Evolutionary conservation across 2,329 filamentous ascomycete species (phyloP), one percentile per base, ranked within the genome.

Genomic region (Neofusicoccum umdonicola): DNA sequence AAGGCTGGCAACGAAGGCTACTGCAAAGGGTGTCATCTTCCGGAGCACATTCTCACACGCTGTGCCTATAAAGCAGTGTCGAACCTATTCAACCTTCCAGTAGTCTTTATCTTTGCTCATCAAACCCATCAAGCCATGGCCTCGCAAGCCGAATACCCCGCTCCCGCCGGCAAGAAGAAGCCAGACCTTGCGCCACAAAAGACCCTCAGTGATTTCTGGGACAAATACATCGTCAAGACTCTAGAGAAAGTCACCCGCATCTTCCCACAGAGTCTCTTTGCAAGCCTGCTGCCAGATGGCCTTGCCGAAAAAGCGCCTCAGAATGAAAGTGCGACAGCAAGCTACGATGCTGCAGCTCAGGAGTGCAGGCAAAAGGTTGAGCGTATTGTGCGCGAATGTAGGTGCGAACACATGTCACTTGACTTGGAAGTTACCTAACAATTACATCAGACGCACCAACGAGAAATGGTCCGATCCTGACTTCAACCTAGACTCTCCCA

Each of bases 401-500:
- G 87, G 22, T 58, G 19, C 4, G 54, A 31, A 9, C n/a, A 9
- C n/a, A 15, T 8, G n/a, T 31, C n/a, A 5, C 17, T 44, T 17
- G 13, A 11, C n/a, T 31, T 31, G 27, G 27, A 44, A 44, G 2
- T 17, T n/a, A 27, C 22, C 15, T 2, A 9, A 3, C 22, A 7
- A 44, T 3, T 27, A 4, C 17, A 1, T 9, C 6, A 58, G 54
- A n/a, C 85, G 90, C 8, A 82, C 92, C 65, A 96, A 96, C 76
- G 89, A 92, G 71, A 94, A 92, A 76, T 97, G 96, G 73, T 85
- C 89, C 15, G 92, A 96, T 72, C 86, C 88, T n/a, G 88, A 95
- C 74, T 96, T 96, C 73, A 90, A 96, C 73, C 87, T 96, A 60
- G 92, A 95, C 72, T 81, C 85, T 42, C 91, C 15, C 73, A 77